These are phyloP conservation scores for Chaetomium sp. DNA, from an alignment of 2,329 filamentous ascomycete species.

Conservation along the genomic window DNA sequence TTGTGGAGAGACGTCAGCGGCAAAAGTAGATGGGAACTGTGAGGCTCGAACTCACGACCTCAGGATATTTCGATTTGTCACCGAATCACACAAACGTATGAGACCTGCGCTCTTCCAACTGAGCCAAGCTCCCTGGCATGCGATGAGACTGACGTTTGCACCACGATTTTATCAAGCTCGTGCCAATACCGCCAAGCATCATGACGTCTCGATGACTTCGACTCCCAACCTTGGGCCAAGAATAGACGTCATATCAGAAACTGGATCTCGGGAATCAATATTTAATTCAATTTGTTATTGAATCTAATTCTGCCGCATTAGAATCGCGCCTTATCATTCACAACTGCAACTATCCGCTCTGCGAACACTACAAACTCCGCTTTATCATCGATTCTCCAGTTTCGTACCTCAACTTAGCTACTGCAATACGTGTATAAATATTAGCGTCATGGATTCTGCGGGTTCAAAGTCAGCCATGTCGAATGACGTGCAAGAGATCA, in stretches of 20 bases:
- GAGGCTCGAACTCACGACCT: constrained; percentile 39
- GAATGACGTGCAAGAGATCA: constrained; percentile 47
- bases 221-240: not conserved
- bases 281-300: no score
- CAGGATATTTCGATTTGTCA: constrained; percentile 32
- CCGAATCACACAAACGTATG: constrained; percentile 25
- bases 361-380: not conserved
- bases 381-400: no score
- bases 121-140: constrained; percentile 27
- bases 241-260: not conserved
- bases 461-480: constrained; percentile 46
- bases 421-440: no score
- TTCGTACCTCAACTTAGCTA: no score
- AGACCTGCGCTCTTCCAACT: constrained; percentile 32
- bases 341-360: not conserved
- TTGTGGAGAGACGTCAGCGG: not conserved
- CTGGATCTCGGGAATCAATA: not conserved
- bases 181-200: not conserved
- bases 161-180: not conserved
- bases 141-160: not conserved
- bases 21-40: constrained; percentile 32
- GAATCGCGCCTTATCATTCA: not conserved
- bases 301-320: not conserved
- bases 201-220: not conserved
- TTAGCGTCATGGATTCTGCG: constrained; percentile 40